Percentiles rank a stretch among this genome's conserved stretches.
These are phyloP conservation scores for Blastobotrys petasosporus DNA, from an alignment of 1,139 yeast genomes.

Conservation along the genomic window DNA sequence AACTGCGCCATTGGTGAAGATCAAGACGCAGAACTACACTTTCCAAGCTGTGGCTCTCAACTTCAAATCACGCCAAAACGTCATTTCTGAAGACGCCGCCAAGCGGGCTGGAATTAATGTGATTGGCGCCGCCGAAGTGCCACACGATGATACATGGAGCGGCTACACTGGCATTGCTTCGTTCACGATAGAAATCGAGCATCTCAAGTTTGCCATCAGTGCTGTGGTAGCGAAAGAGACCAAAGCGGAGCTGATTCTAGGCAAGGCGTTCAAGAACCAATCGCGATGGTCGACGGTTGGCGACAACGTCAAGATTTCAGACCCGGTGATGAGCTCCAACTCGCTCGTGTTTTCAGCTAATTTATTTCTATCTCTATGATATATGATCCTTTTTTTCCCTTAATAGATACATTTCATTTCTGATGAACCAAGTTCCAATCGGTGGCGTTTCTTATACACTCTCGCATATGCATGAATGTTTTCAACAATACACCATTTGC, in stretches of 20 bases:
- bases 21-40: too few species aligned
- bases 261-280: conserved; percentile 6
- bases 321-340: conserved; percentile 1
- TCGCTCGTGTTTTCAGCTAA: not conserved
- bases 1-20: too few species aligned
- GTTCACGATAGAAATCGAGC: not conserved
- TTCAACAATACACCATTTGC: not conserved
- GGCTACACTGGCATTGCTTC: not conserved
- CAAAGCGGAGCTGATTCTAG: conserved; percentile 3
- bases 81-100: not conserved
- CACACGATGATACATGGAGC: not conserved
- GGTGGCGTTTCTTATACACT: not conserved
- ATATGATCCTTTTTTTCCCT: not conserved
- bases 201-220: not conserved
- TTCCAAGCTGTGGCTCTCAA: not conserved
- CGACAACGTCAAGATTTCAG: not conserved
- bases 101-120: not conserved
- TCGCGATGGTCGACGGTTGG: conserved; percentile 6
- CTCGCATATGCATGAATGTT: not conserved
- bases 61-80: not conserved
- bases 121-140: not conserved
- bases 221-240: conserved; percentile 1
- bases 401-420: not conserved
- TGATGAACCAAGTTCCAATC: not conserved
- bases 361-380: not conserved